Base-by-base conservation (phyloP, 306 rosid species). In the Ochetophila trinervis region DNA sequence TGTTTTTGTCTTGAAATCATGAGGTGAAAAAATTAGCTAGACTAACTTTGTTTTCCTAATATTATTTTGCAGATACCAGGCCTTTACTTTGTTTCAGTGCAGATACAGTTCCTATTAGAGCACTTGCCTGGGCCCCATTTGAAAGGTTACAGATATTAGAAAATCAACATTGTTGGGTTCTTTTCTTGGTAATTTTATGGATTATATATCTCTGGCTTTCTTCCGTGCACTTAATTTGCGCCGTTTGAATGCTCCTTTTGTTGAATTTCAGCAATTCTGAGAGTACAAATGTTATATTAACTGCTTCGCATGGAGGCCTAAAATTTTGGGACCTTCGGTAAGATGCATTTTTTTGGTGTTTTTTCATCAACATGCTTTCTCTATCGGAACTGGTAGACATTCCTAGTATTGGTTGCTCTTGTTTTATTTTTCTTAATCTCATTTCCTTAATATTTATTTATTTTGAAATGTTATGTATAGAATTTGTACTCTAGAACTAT, bases 261-360 rank as follows among this genome's bases (percentile, higher is more conserved):
- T 55, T 42, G 14, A 69, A 42, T 80, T 78, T 62, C 91, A 89
- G 94, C 40, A 78, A 80, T 68, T 84, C 85, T 23, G 99, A 88
- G 74, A 65, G 80, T 80, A 80, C 83, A 65, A 89, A 86, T 81
- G 73, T 90, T 70, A 68, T 93, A 77, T 79, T 79, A 12, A 90
- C 94, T 34, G 97, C 96, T 71, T 89, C 97, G 51, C 97, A 93
- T 71, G 97, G 87, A 63, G 90, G 96, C 71, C 77, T 93, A 21
- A 90, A 90, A 79, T 90, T 93, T 77, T 93, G 99, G 99, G 99
- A 90, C 78, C 72, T 93, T 23, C 89, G 94, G 98, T 89, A 53
- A 77, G 80, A 15, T 24, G 24, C 45, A 71, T 36, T 51, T 21
- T 30, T 30, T 21, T 68, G 12, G 4, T 7, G 20, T 48, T 35